Evolutionary conservation across 805 yeast species (phyloP), one percentile per base, ranked within the genome.

Genomic region (Tetrapisispora iriomotensis): DNA sequence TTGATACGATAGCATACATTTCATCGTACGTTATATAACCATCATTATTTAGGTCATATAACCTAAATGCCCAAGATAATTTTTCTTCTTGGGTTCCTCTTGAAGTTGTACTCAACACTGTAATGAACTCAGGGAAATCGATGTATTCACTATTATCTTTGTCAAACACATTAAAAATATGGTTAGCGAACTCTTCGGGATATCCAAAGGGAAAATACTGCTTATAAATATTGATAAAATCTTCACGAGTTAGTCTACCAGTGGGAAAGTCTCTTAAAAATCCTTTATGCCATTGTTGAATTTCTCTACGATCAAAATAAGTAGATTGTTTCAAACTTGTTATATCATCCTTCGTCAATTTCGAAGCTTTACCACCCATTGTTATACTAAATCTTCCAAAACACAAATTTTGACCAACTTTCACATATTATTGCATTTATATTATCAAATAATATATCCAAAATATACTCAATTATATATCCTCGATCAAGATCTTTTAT

Each of bases 201-300:
- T 90, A 95, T 0, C 99, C 99, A 67, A 92, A 92, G 15, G 99
- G 99, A 69, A 92, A 92, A 61, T 90, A 92, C 56, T 92, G 97
- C 58, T 85, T 85, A 66, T 88, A 94, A 15, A 92, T 88, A 60
- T 84, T 85, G 48, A 82, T 77, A 60, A 92, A 86, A 55, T 92
- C 97, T 35, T 81, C 84, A 53, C 80, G 82, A 3, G 87, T 76
- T 21, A 92, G 68, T 57, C 81, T 88, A 1, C 97, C 97, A 25
- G 77, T 70, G 1, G 96, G 96, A 58, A 96, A 90, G 60, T 92
- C 98, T 55, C 96, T 72, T 30, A 82, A 67, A 52, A 92, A 92
- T 2, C 97, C 97, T 58, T 90, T 90, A 58, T 90, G 90, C 99
- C 99, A 92, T 57, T 90, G 98, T 61, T 92, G 97, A 32, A 92